phyloP scores from a whole-genome alignment of 345 rosid species.

The Salix udensis region DNA sequence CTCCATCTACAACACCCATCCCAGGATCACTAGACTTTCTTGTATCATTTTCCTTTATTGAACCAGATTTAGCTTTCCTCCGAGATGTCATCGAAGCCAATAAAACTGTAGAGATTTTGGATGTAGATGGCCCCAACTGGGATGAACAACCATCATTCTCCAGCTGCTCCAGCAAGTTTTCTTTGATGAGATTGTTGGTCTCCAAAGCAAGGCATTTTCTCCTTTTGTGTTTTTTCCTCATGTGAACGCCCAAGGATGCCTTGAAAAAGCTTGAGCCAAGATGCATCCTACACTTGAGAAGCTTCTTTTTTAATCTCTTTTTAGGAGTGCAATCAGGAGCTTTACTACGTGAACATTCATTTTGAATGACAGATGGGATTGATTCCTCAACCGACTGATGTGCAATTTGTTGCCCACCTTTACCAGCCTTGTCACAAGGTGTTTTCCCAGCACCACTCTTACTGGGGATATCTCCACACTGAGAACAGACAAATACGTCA shows the following conservation, averaged over 20 bases:
- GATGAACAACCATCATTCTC: constrained; percentile 21
- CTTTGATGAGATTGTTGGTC: constrained; percentile 27
- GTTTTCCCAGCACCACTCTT: constrained; percentile 18
- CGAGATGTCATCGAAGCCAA: constrained; percentile 17
- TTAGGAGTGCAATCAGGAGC: constrained; percentile 19
- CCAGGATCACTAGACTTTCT: constrained; percentile 20
- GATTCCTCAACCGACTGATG: constrained; percentile 15
- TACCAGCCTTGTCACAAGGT: constrained; percentile 22
- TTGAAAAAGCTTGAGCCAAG: constrained; percentile 46
- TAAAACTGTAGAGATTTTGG: constrained; percentile 27
- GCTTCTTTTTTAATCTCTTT: constrained; percentile 44
- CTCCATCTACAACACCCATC: constrained; percentile 25
- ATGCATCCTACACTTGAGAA: constrained; percentile 33
- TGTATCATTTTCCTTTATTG: constrained; percentile 17
- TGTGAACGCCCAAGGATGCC: constrained; percentile 35
- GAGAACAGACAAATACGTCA: constrained; percentile 26
- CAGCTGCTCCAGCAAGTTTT: constrained; percentile 27
- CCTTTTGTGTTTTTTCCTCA: constrained; percentile 54
- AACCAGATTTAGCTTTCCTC: constrained; percentile 16
- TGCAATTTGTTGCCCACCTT: constrained; percentile 19
- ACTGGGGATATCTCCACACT: constrained; percentile 30
- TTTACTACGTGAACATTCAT: constrained; percentile 19
- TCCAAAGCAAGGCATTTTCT: constrained; percentile 24
- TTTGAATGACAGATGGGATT: constrained; percentile 6
- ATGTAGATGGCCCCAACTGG: constrained; percentile 53